Evolutionary conservation across 257 asterid species (phyloP).

Genomic region (Pogostemon cablin): DNA sequence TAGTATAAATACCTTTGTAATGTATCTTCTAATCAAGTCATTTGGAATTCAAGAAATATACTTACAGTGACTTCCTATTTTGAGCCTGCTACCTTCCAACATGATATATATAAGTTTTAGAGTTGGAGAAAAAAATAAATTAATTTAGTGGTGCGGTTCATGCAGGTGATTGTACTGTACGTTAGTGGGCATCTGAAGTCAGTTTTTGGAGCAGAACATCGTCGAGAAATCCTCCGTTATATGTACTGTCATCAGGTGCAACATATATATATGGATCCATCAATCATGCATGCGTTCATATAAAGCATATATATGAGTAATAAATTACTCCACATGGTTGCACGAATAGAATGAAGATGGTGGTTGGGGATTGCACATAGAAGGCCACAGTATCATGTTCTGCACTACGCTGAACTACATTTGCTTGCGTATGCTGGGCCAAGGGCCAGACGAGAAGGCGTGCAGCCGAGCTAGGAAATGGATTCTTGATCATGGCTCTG

Average conservation of each 20-base stretch:
- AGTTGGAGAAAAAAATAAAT: too few species aligned
- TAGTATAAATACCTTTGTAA: too few species aligned
- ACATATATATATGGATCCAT: background rate
- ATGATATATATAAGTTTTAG: too few species aligned
- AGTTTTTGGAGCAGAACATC: constrained; percentile 49
- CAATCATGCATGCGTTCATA: background rate
- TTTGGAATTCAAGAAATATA: too few species aligned
- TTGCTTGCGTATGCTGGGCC: constrained; percentile 62
- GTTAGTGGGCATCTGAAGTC: constrained; percentile 59
- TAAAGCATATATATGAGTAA: too few species aligned
- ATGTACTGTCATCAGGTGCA: constrained; percentile 61
- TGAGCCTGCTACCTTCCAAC: too few species aligned
- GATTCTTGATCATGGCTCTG: constrained; percentile 73
- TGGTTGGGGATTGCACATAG: constrained; percentile 72
- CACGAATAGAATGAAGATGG: constrained; percentile 60
- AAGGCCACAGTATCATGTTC: constrained; percentile 71
- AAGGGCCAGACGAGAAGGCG: constrained; percentile 43
- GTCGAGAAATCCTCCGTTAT: constrained; percentile 61
- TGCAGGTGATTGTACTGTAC: constrained; percentile 59
- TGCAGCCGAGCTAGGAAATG: constrained; percentile 64
- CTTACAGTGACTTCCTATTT: too few species aligned
- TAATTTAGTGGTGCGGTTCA: too few species aligned
- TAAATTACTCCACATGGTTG: too few species aligned
- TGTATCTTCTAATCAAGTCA: too few species aligned
- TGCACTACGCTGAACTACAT: constrained; percentile 61